Percentiles rank a stretch among this genome's conserved stretches.
Conservation (phyloP, 78 protist species). For the Diacronema lutheri region DNA sequence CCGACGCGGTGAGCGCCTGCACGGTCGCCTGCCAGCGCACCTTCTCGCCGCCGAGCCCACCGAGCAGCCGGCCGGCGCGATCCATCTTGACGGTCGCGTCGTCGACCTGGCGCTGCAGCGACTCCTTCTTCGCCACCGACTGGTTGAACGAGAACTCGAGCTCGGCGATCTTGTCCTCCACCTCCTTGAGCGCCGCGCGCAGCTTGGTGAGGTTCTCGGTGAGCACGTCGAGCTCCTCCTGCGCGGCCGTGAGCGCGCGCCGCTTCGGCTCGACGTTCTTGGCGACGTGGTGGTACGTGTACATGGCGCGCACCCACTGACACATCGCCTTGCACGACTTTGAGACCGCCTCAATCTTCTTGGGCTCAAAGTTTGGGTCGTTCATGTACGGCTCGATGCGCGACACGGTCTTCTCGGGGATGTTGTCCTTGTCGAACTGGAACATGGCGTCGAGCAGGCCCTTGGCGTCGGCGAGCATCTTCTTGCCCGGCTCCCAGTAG, state of each 20-base stretch:
- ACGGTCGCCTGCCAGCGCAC: constrained; percentile 65
- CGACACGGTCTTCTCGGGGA: constrained; percentile 41
- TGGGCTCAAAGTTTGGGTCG: constrained; percentile 57
- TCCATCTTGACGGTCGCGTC: constrained; percentile 44
- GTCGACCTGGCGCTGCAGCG: constrained; percentile 53
- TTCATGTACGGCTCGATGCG: constrained; percentile 66
- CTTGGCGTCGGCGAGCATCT: constrained; percentile 49
- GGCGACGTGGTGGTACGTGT: constrained; percentile 68
- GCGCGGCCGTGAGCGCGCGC: constrained; percentile 36
- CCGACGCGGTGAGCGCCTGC: constrained; percentile 4
- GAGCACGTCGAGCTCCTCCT: constrained; percentile 51
- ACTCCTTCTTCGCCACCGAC: constrained; percentile 39
- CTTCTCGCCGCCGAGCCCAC: constrained; percentile 77
- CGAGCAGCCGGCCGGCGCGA: constrained; percentile 72
- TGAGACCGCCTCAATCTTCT: constrained; percentile 53
- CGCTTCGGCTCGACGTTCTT: constrained; percentile 77
- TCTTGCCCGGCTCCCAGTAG: constrained; percentile 40
- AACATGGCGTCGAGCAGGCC: constrained; percentile 49
- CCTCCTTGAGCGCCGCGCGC: constrained; percentile 36
- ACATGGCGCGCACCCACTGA: constrained; percentile 81
- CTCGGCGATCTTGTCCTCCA: constrained; percentile 53
- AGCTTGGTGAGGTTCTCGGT: constrained; percentile 38
- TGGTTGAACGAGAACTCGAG: constrained; percentile 54
- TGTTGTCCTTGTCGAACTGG: constrained; percentile 70
- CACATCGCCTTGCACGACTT: constrained; percentile 79